These are phyloP conservation scores for Globisporangium splendens DNA, from an alignment of 352 stramenopile species.

Conservation along the genomic window DNA sequence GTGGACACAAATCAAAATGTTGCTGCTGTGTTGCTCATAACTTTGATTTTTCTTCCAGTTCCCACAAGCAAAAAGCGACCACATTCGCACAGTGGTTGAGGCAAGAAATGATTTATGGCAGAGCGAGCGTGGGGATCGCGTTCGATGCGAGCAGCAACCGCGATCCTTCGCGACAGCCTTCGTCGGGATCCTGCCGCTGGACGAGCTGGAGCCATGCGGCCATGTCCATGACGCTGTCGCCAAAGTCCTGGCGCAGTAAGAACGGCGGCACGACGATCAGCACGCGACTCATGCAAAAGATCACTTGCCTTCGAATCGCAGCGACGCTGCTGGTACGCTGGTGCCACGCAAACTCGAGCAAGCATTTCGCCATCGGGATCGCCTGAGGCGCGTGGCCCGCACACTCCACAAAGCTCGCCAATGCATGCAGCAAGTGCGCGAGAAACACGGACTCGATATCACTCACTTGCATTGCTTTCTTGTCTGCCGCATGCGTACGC, in stretches of 20 bases:
- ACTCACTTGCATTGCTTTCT: slow-evolving; percentile 13
- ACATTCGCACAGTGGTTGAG: background rate
- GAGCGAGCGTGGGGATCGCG: slow-evolving; percentile 23
- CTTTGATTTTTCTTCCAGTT: no score
- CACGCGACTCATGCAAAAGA: slow-evolving; percentile 71
- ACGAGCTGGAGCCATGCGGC: slow-evolving; percentile 53
- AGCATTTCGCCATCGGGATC: slow-evolving; percentile 61
- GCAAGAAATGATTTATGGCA: slow-evolving; percentile 7
- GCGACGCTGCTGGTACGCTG: slow-evolving; percentile 40
- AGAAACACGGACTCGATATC: slow-evolving; percentile 72
- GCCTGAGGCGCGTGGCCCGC: slow-evolving; percentile 53
- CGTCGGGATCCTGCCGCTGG: slow-evolving; percentile 43
- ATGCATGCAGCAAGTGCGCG: slow-evolving; percentile 61
- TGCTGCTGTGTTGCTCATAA: no score
- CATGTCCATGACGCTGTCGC: slow-evolving; percentile 39
- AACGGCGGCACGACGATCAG: slow-evolving; percentile 56
- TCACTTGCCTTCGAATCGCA: slow-evolving; percentile 64
- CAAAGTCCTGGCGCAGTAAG: slow-evolving; percentile 53
- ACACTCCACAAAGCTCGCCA: slow-evolving; percentile 68
- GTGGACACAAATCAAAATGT: no score
- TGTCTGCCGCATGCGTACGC: slow-evolving; percentile 18
- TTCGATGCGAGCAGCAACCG: slow-evolving; percentile 49
- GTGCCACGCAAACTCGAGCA: slow-evolving; percentile 69
- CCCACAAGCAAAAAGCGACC: no score
- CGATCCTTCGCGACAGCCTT: slow-evolving; percentile 65